These are phyloP conservation scores for Crepidotus variabilis DNA, from an alignment of 768 basidiomycete species.

Conservation along the genomic window DNA sequence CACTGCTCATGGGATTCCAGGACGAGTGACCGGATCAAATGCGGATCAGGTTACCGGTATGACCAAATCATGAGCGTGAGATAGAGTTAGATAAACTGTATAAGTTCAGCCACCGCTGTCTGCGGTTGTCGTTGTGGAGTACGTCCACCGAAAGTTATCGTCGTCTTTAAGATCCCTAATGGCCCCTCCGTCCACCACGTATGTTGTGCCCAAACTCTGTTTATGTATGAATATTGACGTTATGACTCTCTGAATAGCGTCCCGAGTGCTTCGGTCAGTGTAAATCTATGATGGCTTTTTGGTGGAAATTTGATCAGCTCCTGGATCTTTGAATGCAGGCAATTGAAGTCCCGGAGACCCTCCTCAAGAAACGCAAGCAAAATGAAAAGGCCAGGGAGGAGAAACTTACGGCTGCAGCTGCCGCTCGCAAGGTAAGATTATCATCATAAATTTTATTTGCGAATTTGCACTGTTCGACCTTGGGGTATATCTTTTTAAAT, in stretches of 20 bases:
- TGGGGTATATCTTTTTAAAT: conserved; percentile 30
- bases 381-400: conserved; percentile 96
- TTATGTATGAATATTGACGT: conserved; percentile 8
- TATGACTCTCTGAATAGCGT: conserved; percentile 29
- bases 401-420: conserved; percentile 75
- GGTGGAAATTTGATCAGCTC: conserved; percentile 21
- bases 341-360: conserved; percentile 98
- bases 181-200: conserved; percentile 53
- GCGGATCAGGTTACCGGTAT: background rate
- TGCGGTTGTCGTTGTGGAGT: conserved; percentile 17
- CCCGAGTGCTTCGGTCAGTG: conserved; percentile 56
- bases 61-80: conserved; percentile 16
- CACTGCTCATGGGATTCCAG: no score
- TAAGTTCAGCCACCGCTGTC: conserved; percentile 37
- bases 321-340: conserved; percentile 40
- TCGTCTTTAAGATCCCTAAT: conserved; percentile 49
- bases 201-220: conserved; percentile 22
- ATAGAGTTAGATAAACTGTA: conserved; percentile 36
- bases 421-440: conserved; percentile 81
- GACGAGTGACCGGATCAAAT: background rate
- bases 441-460: conserved; percentile 9
- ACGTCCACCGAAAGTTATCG: conserved; percentile 26
- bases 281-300: conserved; percentile 12
- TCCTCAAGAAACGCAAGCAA: conserved; percentile 99
- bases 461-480: conserved; percentile 12